phyloP scores from a whole-genome alignment of 257 asterid genomes.

The Fraxinus quadrangulata region DNA sequence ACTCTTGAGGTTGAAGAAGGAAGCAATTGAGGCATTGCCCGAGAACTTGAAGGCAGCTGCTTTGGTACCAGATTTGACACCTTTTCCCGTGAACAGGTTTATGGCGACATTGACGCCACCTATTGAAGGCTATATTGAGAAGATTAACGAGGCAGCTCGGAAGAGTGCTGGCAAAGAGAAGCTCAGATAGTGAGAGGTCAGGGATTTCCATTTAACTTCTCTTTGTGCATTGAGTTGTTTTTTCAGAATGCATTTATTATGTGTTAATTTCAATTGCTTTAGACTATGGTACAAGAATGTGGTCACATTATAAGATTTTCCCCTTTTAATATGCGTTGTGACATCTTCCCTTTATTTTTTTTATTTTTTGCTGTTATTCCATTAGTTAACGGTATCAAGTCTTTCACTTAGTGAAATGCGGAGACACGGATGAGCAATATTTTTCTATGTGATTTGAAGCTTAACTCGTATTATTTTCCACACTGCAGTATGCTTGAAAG shows the following conservation, averaged over 20 bases:
- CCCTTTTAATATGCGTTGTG: background rate
- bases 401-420: background rate
- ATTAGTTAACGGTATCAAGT: background rate
- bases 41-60: conserved; percentile 75
- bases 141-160: conserved; percentile 81
- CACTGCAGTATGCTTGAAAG: background rate
- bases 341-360: background rate
- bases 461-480: background rate
- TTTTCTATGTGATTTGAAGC: background rate
- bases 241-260: background rate
- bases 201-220: conserved; percentile 2
- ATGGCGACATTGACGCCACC: conserved; percentile 94
- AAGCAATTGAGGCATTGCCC: conserved; percentile 86
- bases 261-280: background rate
- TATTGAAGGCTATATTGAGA: conserved; percentile 86
- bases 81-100: conserved; percentile 69
- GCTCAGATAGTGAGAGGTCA: conserved; percentile 56
- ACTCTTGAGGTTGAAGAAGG: conserved; percentile 65
- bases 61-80: conserved; percentile 70
- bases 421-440: background rate
- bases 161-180: conserved; percentile 63
- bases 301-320: background rate
- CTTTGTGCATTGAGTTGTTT: background rate
- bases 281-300: background rate
- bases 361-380: background rate